phyloP scores from a whole-genome alignment of 495 filamentous ascomycete genomes.

The Lichina pygmaea region DNA sequence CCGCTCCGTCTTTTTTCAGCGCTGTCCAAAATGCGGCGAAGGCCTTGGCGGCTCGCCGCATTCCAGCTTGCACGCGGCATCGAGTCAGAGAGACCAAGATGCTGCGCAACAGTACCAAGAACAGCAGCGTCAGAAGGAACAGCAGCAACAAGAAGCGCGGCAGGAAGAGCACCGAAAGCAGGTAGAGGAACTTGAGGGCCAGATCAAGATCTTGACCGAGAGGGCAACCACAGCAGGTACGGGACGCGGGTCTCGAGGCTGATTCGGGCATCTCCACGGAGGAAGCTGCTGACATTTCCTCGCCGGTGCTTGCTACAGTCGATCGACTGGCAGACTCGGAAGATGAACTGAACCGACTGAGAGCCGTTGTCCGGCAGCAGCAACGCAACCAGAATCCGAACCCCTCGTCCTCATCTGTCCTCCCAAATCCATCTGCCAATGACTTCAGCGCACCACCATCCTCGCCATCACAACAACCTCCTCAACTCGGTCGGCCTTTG shows the following conservation, averaged over 20 bases:
- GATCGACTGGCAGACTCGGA: conserved; percentile 88
- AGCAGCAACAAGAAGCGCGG: conserved; percentile 6
- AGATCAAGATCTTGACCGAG: conserved; percentile 42
- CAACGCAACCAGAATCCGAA: too few relatives aligned
- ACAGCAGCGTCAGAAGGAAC: conserved; percentile 14
- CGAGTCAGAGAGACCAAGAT: background rate
- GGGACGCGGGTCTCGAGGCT: conserved; percentile 3
- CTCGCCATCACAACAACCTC: background rate
- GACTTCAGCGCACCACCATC: too few relatives aligned
- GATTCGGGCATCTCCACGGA: background rate
- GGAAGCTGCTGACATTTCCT: background rate
- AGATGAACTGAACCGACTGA: conserved; percentile 51
- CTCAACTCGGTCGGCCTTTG: background rate
- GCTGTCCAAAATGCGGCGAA: background rate
- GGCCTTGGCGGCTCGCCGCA: background rate
- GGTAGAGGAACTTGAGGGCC: conserved; percentile 59
- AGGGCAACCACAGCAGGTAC: conserved; percentile 55
- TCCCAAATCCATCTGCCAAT: too few relatives aligned
- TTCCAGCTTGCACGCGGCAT: background rate
- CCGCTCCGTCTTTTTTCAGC: background rate
- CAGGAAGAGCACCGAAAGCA: conserved; percentile 29
- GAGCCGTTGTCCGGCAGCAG: conserved; percentile 9
- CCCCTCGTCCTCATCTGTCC: too few relatives aligned
- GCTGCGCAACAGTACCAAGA: background rate
- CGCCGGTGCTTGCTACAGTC: conserved; percentile 11